Base-by-base conservation (phyloP, 345 rosid species). In the Aquilaria malaccensis region DNA sequence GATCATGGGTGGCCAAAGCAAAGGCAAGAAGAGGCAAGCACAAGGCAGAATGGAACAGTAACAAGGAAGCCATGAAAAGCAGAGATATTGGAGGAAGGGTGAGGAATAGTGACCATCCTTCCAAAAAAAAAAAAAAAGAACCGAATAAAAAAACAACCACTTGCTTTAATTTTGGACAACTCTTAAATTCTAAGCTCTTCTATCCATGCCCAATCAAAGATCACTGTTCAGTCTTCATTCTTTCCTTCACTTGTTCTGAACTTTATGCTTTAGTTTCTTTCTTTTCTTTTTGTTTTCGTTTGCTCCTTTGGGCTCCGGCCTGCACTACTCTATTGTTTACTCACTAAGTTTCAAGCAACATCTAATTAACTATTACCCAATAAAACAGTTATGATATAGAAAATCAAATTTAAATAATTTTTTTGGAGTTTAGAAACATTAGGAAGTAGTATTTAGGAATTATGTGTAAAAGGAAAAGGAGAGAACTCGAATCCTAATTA, bases 131-230 rank as follows among this genome's bases (percentile, higher is more conserved):
- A 58, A 33, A 15, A 43, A 51, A 2, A 37, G 7, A 37, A 37
- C 7, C 43, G 7, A 43, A 51, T 15, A 45, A 55, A 46, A 50
- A 47, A 63, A 48, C 67, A 76, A 69, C 52, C 43, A 59, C 45
- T 63, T 66, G 65, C 80, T 81, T 77, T 77, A 62, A 65, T 52
- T 14, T 45, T 55, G 57, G 57, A 57, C 52, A 64, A 66, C 81
- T 78, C 71, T 72, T 57, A 70, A 78, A 78, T 74, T 72, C 79
- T 71, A 66, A 74, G 81, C 81, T 71, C 79, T 68, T 66, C 64
- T 66, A 63, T 74, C 70, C 72, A 72, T 67, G 70, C 74, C 49
- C 29, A 49, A 67, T 48, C 45, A 61, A 66, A 60, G 62, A 59
- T 30, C 50, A 55, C 2, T 37, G 43, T 37, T 2, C 43, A 60